Evolutionary conservation across 163 green algal genomes (phyloP), one percentile per base, ranked within the genome.

Genomic region (Prototheca cutis): DNA sequence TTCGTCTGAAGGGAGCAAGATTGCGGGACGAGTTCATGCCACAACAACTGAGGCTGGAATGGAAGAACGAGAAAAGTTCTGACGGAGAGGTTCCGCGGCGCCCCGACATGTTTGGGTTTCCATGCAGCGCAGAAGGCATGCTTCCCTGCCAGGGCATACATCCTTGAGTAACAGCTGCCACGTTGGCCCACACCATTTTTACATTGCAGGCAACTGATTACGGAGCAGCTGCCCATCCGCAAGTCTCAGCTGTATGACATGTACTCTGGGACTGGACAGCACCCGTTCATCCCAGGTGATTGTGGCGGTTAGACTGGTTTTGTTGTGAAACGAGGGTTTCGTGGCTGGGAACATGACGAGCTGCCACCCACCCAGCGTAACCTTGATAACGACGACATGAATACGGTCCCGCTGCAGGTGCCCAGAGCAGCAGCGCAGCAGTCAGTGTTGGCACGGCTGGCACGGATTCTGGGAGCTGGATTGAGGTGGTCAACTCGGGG

Each of bases 201-300:
- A 39, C 48, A 15, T 24, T 63, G 54, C 58, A 78, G 65, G 66
- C 77, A 83, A 59, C 64, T 87, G 2, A 59, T 85, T 4, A 48
- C 40, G 18, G 76, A 87, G 54, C 76, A 84, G 72, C 33, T 87
- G 23, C 80, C 80, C 19, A 51, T 67, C 28, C 63, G 80, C 17
- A 63, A 67, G 32, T 13, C 71, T 23, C 80, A 87, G 61, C 76
- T 87, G 28, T 84, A 73, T 29, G 62, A 75, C 18, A 68, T 29
- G 5, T 86, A 87, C 40, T 67, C 76, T 23, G 62, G 59, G 8
- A 29, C 30, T 24, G 76, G 78, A 0, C 21, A 61, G 19, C 55
- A 62, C 15, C 55, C 75, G 8, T 66, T 86, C 40, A 79, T 87
- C 21, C 80, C 80, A 30, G 67, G 63, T 48, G 55, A n/a, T n/a